A percentile compares a stretch with the other conserved stretches of the same genome.
phyloP scores from a whole-genome alignment of 73 alveolate genomes.

The Uronychia setigera region DNA sequence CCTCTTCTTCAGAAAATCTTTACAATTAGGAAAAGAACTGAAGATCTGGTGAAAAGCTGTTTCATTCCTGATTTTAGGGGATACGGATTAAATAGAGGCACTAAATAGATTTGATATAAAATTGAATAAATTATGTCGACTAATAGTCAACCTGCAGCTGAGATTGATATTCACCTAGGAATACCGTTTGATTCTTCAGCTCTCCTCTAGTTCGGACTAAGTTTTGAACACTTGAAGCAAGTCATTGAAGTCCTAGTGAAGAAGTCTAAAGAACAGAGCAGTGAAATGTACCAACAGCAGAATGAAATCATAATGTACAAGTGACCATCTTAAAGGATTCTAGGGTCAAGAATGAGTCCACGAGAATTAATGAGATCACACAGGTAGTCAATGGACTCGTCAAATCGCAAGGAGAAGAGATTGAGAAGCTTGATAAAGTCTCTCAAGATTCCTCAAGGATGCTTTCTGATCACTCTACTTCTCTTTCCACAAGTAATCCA shows the following conservation, averaged over 20 bases:
- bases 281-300: not conserved
- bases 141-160: not conserved
- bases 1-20: too few species aligned
- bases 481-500: not conserved
- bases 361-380: not conserved
- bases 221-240: not conserved
- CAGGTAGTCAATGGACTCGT: not conserved
- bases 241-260: not conserved
- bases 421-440: not conserved
- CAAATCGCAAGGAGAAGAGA: not conserved
- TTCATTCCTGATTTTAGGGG: too few species aligned
- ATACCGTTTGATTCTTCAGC: not conserved
- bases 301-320: not conserved
- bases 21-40: too few species aligned
- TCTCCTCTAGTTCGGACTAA: not conserved
- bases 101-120: not conserved
- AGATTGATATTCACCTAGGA: not conserved
- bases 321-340: not conserved
- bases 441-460: not conserved
- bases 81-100: too few species aligned
- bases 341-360: not conserved
- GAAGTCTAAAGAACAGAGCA: not conserved
- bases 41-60: too few species aligned
- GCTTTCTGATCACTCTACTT: not conserved
- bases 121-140: not conserved